Conservation (phyloP, 1,139 yeast species). For the Yamadazyma blattariae region DNA sequence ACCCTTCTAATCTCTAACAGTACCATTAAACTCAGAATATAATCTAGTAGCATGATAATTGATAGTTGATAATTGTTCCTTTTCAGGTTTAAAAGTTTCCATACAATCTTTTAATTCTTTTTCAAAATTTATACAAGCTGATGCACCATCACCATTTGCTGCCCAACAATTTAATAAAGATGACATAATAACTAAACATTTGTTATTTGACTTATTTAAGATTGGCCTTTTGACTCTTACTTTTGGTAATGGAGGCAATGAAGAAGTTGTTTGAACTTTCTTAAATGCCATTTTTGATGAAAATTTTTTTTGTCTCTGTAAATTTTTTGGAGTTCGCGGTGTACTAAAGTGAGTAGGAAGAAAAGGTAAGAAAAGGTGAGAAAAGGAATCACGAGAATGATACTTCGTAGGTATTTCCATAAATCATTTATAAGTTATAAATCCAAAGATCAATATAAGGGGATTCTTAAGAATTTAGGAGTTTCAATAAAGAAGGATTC, state of each 20-base stretch:
- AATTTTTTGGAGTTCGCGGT: conserved; percentile 5
- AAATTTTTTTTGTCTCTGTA: too few species aligned
- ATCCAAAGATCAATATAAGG: conserved; percentile 7
- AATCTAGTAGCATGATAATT: conserved; percentile 84
- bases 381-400: background rate
- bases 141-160: conserved; percentile 82
- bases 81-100: conserved; percentile 46
- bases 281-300: conserved; percentile 29
- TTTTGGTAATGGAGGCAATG: conserved; percentile 73
- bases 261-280: conserved; percentile 26
- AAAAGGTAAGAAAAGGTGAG: background rate
- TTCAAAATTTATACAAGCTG: conserved; percentile 63
- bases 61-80: conserved; percentile 50
- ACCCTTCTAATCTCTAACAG: conserved; percentile 55
- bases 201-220: conserved; percentile 56
- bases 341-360: background rate
- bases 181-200: conserved; percentile 81
- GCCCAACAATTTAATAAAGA: conserved; percentile 94
- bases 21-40: conserved; percentile 74
- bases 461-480: conserved; percentile 6
- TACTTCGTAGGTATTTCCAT: conserved; percentile 2
- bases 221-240: conserved; percentile 68
- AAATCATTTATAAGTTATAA: background rate
- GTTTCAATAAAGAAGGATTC: conserved; percentile 3
- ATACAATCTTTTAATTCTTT: conserved; percentile 45